Conservation (phyloP, 1,139 yeast species). For the Hemisphaericaspora xylanilytica region DNA sequence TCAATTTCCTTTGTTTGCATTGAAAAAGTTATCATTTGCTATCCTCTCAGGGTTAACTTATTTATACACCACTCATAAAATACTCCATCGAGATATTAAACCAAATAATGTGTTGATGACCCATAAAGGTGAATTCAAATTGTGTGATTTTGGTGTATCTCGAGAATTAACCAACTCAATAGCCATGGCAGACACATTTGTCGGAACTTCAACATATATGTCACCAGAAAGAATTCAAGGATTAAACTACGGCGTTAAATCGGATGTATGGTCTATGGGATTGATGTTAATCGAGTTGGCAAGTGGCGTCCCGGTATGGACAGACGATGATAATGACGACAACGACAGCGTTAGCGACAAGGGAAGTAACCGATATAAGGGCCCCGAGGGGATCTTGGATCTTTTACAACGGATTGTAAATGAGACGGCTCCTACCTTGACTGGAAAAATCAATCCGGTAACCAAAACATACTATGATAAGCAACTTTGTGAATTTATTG, state of each 20-base stretch:
- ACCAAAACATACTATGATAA: slow-evolving; percentile 30
- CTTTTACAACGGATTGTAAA: slow-evolving; percentile 88
- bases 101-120: slow-evolving; percentile 69
- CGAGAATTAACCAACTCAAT: slow-evolving; percentile 87
- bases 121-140: slow-evolving; percentile 74
- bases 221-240: slow-evolving; percentile 98
- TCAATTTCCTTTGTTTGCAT: slow-evolving; percentile 58
- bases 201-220: slow-evolving; percentile 97
- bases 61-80: slow-evolving; percentile 75
- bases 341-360: slow-evolving; percentile 3
- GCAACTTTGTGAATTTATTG: slow-evolving; percentile 61
- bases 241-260: slow-evolving; percentile 83
- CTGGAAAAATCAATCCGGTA: slow-evolving; percentile 24
- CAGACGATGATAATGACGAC: slow-evolving; percentile 29
- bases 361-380: slow-evolving; percentile 14
- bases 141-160: slow-evolving; percentile 93
- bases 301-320: slow-evolving; percentile 61
- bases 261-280: slow-evolving; percentile 97
- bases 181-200: slow-evolving; percentile 86
- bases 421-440: slow-evolving; percentile 80
- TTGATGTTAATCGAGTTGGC: slow-evolving; percentile 85
- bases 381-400: slow-evolving; percentile 88
- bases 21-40: slow-evolving; percentile 72
- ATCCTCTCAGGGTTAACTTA: slow-evolving; percentile 81
- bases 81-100: slow-evolving; percentile 73